Percentiles rank a stretch among this genome's conserved stretches.
Evolutionary conservation across 2,329 filamentous ascomycete species (phyloP).

Genomic region (Purpureocillium takamizusanense): DNA sequence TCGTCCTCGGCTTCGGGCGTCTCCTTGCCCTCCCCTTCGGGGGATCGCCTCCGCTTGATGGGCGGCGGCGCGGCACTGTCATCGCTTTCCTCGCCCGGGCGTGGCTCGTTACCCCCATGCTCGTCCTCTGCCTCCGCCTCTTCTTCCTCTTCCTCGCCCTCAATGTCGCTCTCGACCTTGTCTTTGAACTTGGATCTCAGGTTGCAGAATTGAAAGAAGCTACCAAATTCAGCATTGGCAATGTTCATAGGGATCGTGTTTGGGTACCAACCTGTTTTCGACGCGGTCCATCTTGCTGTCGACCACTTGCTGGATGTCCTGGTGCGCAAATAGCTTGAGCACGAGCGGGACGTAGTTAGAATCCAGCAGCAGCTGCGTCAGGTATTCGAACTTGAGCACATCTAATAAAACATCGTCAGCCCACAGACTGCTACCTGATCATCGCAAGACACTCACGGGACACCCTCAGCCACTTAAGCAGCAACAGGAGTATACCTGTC

Average conservation of each 20-base stretch:
- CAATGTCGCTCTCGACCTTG: conserved; percentile 17
- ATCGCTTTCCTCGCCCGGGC: conserved; percentile 43
- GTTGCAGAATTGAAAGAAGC: conserved; percentile 89
- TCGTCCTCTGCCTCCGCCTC: conserved; percentile 18
- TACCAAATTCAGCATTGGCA: conserved; percentile 24
- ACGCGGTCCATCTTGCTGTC: conserved; percentile 77
- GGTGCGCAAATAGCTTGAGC: conserved; percentile 86
- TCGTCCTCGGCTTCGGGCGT: conserved; percentile 9
- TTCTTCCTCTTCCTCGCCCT: conserved; percentile 10
- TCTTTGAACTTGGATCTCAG: conserved; percentile 46
- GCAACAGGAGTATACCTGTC: conserved; percentile 76
- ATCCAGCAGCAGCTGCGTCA: conserved; percentile 87
- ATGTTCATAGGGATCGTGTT: background rate
- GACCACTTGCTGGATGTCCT: conserved; percentile 85
- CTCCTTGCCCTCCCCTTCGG: conserved; percentile 22
- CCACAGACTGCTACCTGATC: background rate
- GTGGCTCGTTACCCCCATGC: conserved; percentile 18
- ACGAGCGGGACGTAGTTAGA: conserved; percentile 91
- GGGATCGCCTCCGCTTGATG: conserved; percentile 53
- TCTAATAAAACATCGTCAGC: conserved; percentile 42
- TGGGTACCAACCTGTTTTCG: conserved; percentile 58
- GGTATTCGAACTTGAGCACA: conserved; percentile 89
- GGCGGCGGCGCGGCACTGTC: conserved; percentile 81
- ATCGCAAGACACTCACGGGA: conserved; percentile 58
- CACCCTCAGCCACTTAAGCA: conserved; percentile 93